Evolutionary conservation across 1,284 basidiomycete genomes (phyloP), one percentile per base, ranked within the genome.

Genomic region (Xanthoconium separans): DNA sequence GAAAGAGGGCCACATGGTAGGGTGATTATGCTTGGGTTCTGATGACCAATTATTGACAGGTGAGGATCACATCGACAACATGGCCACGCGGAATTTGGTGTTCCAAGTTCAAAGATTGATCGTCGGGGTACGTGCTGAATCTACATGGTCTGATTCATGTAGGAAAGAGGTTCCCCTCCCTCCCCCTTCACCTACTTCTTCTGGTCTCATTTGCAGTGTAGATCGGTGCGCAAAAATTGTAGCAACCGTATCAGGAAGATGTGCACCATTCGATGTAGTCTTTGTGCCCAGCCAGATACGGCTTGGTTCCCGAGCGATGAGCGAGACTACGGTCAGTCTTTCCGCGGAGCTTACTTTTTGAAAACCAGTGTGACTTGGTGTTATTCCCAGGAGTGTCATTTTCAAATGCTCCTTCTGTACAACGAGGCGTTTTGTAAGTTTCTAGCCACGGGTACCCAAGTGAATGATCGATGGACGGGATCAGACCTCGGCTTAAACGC

Each of bases 51-150:
- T n/a, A 8, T 36, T 36, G 37, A 20, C 53, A 81, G 79, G 76
- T 11, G 73, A 75, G 10, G 66, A 57, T 30, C 80, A 81, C 56
- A 74, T 71, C 65, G 76, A 43, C 76, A 79, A 27, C 8, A 9
- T 13, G 31, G 13, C 13, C 33, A 15, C 15, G 15, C 16, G 33
- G 15, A 15, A 34, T 16, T 34, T 34, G 13, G 13, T 34, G 33
- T 12, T 6, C 15, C 33, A 34, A n/a, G 2, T n/a, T 7, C 34
- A 36, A 8, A n/a, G 16, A 15, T 16, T n/a, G 8, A 15, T 36
- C 16, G 15, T 15, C 13, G 6, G 33, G 33, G 49, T 30, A 34
- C 65, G 57, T n/a, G 68, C 62, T 1, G 58, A 59, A 54, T 61
- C 58, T n/a, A 64, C 24, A 24, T 24, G 24, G 24, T 6, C 65